A percentile compares a stretch with the other conserved stretches of the same genome.
Evolutionary conservation across 2,329 filamentous ascomycete genomes (phyloP).

Genomic region (Neonectria magnoliae): DNA sequence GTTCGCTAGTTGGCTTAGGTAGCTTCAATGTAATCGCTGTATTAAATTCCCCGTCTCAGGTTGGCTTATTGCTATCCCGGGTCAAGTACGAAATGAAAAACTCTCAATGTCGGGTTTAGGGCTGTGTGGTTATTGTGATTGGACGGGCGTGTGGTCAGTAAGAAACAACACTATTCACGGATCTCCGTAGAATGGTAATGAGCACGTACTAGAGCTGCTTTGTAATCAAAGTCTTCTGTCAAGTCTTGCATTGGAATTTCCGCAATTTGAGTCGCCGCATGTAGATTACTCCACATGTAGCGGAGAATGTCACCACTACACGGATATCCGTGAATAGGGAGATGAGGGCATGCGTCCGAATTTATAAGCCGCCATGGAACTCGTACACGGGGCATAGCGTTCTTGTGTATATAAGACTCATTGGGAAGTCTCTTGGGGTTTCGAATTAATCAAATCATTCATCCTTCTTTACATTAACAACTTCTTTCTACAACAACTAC

Average conservation of each 20-base stretch:
- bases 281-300: not conserved
- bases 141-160: not conserved
- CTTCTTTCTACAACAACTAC: not conserved
- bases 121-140: no score
- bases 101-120: no score
- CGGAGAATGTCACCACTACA: not conserved
- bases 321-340: not conserved
- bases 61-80: no score
- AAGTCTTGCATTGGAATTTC: not conserved
- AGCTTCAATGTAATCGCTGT: not conserved
- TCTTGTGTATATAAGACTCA: not conserved
- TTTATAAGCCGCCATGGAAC: not conserved
- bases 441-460: not conserved
- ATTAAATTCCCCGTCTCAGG: no score
- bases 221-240: not conserved
- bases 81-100: no score
- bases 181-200: not conserved
- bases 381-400: not conserved
- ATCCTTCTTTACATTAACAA: no score
- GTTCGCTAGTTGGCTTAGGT: not conserved
- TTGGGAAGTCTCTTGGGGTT: not conserved
- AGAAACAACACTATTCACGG: not conserved
- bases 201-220: not conserved
- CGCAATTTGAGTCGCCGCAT: not conserved
- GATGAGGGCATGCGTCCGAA: not conserved